These are phyloP conservation scores for Vicia sativa DNA, from an alignment of 306 rosid genomes.

Conservation along the genomic window DNA sequence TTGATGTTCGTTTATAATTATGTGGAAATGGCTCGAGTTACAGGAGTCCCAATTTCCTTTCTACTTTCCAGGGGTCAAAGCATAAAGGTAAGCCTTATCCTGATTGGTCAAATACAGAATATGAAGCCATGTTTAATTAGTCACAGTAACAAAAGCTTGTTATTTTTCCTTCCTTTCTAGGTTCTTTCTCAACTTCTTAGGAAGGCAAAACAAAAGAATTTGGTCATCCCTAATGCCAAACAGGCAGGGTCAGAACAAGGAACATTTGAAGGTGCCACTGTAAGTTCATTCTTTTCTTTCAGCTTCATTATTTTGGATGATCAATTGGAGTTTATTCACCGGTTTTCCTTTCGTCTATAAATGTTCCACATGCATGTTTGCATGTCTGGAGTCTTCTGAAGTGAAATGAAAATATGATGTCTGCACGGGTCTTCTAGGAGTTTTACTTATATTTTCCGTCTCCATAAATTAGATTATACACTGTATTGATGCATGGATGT, in stretches of 20 bases:
- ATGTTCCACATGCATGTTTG: conserved; percentile 12
- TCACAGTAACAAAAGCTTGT: conserved; percentile 21
- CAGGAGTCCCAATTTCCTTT: conserved; percentile 97
- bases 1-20: conserved; percentile 93
- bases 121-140: conserved; percentile 23
- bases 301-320: neutral
- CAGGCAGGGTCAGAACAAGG: conserved; percentile 99
- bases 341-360: neutral
- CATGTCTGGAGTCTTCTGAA: neutral
- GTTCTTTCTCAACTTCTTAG: conserved; percentile 99
- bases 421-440: conserved; percentile 12
- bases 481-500: conserved; percentile 8
- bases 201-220: conserved; percentile 90
- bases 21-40: conserved; percentile 99
- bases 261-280: conserved; percentile 96
- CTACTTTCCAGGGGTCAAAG: conserved; percentile 97
- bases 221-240: conserved; percentile 82
- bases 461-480: conserved; percentile 20
- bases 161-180: conserved; percentile 48
- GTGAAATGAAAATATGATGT: conserved; percentile 17
- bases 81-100: conserved; percentile 61
- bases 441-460: neutral
- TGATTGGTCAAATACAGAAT: conserved; percentile 10
- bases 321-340: neutral
- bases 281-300: conserved; percentile 52